Conservation (phyloP, 108 stramenopile species). For the Cyclotella sp. region DNA sequence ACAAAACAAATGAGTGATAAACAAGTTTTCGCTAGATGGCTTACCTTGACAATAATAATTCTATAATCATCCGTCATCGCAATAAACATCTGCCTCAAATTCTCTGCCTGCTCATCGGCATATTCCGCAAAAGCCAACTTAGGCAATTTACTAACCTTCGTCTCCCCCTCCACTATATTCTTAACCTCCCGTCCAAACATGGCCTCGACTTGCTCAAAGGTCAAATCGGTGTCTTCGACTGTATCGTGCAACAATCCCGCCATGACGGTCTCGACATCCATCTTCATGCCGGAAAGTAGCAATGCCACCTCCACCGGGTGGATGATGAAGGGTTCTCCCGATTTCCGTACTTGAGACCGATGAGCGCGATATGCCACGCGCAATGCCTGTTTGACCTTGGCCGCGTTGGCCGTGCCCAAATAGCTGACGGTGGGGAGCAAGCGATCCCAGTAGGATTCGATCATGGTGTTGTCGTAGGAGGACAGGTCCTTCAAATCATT, state of each 20-base stretch:
- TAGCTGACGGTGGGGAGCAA: slow-evolving; percentile 73
- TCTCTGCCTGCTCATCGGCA: slow-evolving; percentile 94
- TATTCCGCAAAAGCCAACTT: slow-evolving; percentile 83
- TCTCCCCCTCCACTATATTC: slow-evolving; percentile 95
- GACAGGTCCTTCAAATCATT: slow-evolving; percentile 70
- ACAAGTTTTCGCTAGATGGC: neutral
- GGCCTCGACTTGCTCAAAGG: slow-evolving; percentile 90
- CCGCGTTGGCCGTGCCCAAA: slow-evolving; percentile 59
- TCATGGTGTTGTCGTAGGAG: slow-evolving; percentile 61
- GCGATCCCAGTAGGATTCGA: slow-evolving; percentile 80
- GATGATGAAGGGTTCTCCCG: slow-evolving; percentile 93
- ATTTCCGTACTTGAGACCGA: slow-evolving; percentile 89
- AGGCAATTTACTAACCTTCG: slow-evolving; percentile 93
- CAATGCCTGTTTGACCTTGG: slow-evolving; percentile 76
- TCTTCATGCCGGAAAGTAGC: slow-evolving; percentile 86
- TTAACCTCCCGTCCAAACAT: slow-evolving; percentile 89
- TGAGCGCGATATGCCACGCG: slow-evolving; percentile 89
- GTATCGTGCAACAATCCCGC: slow-evolving; percentile 97
- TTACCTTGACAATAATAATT: slow-evolving; percentile 87
- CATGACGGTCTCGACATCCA: slow-evolving; percentile 93
- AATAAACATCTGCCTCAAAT: slow-evolving; percentile 95
- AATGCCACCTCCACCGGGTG: slow-evolving; percentile 93
- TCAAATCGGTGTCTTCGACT: slow-evolving; percentile 95
- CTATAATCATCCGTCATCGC: slow-evolving; percentile 97
- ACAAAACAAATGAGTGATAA: no score